Conservation (phyloP, 1,284 basidiomycete species). For the Puccinia horiana region DNA sequence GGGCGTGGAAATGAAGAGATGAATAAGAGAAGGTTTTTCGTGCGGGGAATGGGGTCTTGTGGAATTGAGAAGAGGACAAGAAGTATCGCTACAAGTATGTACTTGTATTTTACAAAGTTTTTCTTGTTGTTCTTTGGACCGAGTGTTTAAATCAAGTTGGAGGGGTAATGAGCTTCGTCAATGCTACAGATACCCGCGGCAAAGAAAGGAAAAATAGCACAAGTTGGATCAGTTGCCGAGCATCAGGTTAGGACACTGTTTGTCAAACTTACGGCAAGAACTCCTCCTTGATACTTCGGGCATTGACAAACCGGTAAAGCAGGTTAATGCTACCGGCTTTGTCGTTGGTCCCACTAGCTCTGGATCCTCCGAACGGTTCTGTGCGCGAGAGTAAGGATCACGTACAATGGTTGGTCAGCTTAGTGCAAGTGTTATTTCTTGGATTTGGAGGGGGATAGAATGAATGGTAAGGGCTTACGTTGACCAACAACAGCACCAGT, state of each 20-base stretch:
- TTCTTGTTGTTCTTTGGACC: no score
- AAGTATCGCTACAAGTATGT: no score
- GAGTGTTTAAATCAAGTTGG: conserved; percentile 66
- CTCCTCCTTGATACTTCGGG: conserved; percentile 94
- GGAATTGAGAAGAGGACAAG: no score
- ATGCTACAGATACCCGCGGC: conserved; percentile 60
- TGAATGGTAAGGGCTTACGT: conserved; percentile 1
- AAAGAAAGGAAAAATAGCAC: not conserved
- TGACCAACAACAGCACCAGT: conserved; percentile 71
- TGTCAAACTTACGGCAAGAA: conserved; percentile 64
- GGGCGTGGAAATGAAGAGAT: no score
- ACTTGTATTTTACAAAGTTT: no score
- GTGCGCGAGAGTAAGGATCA: not conserved
- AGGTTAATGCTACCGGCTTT: conserved; percentile 91
- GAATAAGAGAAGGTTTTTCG: no score
- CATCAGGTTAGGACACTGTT: not conserved
- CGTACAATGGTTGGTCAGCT: not conserved
- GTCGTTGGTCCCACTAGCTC: conserved; percentile 94
- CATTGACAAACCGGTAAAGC: conserved; percentile 79
- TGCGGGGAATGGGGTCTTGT: no score
- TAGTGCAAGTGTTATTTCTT: not conserved
- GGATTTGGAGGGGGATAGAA: not conserved
- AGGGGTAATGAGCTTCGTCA: conserved; percentile 77
- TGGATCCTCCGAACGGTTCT: conserved; percentile 89
- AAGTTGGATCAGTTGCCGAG: not conserved